Base-by-base conservation (phyloP, 2,329 filamentous ascomycete genomes). In the Beauveria brongniartii region DNA sequence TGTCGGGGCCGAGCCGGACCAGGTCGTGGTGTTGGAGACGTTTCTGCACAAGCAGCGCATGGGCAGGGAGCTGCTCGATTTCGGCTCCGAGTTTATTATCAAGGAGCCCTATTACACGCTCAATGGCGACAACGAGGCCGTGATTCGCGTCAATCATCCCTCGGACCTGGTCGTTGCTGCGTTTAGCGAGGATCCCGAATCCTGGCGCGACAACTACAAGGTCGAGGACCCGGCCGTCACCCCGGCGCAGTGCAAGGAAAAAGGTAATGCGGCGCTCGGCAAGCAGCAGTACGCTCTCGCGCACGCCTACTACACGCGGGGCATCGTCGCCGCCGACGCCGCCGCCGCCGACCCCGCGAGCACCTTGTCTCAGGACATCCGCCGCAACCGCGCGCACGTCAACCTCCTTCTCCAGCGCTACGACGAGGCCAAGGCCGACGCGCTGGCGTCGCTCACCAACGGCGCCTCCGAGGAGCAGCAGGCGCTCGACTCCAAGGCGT, bases 51-150 rank as follows among this genome's bases (percentile, higher is more conserved):
- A 71, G 63, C 70, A 63, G 56, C 73, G 26, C 56, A 68, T 55
- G 40, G 70, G 71, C 0, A 48, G 67, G 26, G 73, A 77, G 8
- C 50, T 71, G 1, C 61, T 77, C 6, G 72, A 75, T 71, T 52
- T 68, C 61, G 46, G 66, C 64, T 64, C 69, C 1, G 64, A 70
- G 0, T 67, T 80, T 6, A 40, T 78, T 5, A 65, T 82, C 16
- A 82, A 81, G 59, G 80, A 82, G 63, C 80, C 80, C 0, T 82
- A 77, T 60, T 75, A 80, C 62, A 80, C 78, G 14, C 51, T 75
- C 0, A 76, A 72, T 56, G 68, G 67, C 14, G 68, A 77, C 44
- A 77, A 75, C 4, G 69, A 75, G 12, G 72, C 73, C 51, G 72
- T 71, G 0, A 64, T 82, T 40, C 74, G 78, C 0, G 46, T 73